A percentile compares a stretch with the other conserved stretches of the same genome.
Evolutionary conservation across 2,329 filamentous ascomycete genomes (phyloP).

Genomic region (Colletotrichum musicola): DNA sequence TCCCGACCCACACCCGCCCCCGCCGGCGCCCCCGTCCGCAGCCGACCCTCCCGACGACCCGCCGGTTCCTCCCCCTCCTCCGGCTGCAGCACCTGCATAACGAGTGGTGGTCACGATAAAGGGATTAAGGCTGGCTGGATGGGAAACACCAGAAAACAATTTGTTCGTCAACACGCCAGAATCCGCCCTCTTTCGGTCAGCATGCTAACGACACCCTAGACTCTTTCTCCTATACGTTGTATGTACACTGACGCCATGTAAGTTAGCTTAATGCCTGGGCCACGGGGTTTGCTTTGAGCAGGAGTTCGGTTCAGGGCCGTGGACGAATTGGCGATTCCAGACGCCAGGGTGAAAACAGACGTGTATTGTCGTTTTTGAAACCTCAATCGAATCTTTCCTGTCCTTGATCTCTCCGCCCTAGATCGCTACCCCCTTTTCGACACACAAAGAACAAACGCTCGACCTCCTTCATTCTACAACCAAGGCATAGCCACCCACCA

Average conservation of each 20-base stretch:
- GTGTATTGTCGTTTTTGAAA: constrained; percentile 6
- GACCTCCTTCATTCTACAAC: background rate
- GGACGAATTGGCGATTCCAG: constrained; percentile 19
- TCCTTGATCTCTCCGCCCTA: background rate
- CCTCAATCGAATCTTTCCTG: background rate
- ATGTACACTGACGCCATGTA: constrained; percentile 16
- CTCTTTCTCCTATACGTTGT: background rate
- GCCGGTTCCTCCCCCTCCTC: constrained; percentile 16
- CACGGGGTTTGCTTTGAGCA: constrained; percentile 12
- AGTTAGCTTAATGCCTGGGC: constrained; percentile 13
- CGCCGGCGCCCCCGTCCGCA: constrained; percentile 17
- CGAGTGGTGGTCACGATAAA: background rate
- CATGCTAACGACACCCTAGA: background rate
- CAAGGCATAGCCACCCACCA: background rate
- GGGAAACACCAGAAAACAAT: background rate
- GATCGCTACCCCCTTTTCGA: background rate
- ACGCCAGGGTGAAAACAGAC: constrained; percentile 21
- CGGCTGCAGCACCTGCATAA: constrained; percentile 28
- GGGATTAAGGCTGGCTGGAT: background rate
- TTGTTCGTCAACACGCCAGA: background rate
- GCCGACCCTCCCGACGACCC: constrained; percentile 18
- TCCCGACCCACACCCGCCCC: constrained; percentile 16
- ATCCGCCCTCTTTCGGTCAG: background rate
- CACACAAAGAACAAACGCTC: background rate
- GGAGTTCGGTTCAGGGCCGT: constrained; percentile 12